Conservation (phyloP, 2,329 filamentous ascomycete genomes). For the Akanthomyces muscarius region DNA sequence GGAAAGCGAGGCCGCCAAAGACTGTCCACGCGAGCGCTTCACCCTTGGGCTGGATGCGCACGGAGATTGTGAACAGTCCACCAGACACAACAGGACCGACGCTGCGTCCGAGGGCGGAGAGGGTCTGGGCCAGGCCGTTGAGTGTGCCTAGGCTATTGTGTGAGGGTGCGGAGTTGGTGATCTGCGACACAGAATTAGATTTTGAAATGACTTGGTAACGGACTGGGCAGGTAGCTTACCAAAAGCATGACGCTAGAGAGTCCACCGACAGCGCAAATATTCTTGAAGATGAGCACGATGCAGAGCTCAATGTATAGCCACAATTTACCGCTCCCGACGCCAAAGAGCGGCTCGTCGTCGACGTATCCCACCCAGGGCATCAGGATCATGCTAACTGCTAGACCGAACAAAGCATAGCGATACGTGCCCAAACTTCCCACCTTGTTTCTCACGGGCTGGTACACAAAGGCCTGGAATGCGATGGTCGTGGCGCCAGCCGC, state of each 20-base stretch:
- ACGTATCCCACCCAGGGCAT: conserved; percentile 90
- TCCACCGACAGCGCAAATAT: conserved; percentile 82
- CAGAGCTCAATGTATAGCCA: conserved; percentile 83
- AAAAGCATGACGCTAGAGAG: conserved; percentile 84
- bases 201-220: neutral
- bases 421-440: conserved; percentile 87
- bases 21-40: conserved; percentile 82
- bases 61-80: conserved; percentile 76
- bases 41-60: conserved; percentile 70
- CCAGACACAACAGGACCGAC: conserved; percentile 87
- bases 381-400: conserved; percentile 75
- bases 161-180: conserved; percentile 89
- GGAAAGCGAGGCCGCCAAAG: conserved; percentile 76
- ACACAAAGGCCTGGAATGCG: conserved; percentile 81
- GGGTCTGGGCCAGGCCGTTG: conserved; percentile 89
- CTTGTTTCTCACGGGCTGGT: conserved; percentile 70
- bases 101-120: conserved; percentile 85
- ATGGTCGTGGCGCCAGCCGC: conserved; percentile 84
- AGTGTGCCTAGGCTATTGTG: conserved; percentile 81
- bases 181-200: conserved; percentile 44
- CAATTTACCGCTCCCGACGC: conserved; percentile 56
- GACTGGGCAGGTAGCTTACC: conserved; percentile 46
- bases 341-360: conserved; percentile 52
- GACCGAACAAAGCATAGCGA: conserved; percentile 69
- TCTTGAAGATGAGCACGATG: conserved; percentile 77